Evolutionary conservation across 352 stramenopile species (phyloP).

Genomic region (Globisporangium parvum): DNA sequence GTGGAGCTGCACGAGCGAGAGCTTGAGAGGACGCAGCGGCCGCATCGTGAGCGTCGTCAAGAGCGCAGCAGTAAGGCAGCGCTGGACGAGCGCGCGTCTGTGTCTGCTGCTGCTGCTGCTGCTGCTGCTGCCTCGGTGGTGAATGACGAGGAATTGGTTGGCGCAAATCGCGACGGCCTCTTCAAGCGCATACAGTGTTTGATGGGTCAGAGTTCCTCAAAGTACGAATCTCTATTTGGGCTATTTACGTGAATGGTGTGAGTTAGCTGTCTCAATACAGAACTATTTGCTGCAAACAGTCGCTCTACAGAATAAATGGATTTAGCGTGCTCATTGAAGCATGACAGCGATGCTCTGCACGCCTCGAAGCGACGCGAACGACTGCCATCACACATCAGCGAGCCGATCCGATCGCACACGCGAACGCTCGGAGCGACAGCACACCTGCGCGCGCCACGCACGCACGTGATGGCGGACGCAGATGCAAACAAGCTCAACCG

Average conservation of each 20-base stretch:
- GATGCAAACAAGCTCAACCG: conserved; percentile 75
- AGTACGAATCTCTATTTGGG: background rate
- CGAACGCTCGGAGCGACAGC: too few relatives aligned
- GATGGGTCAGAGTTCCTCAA: too few relatives aligned
- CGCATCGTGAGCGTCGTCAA: conserved; percentile 9
- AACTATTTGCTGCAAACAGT: too few relatives aligned
- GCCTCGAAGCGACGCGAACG: background rate
- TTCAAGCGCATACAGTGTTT: conserved; percentile 10
- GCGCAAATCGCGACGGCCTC: conserved; percentile 14
- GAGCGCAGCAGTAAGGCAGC: conserved; percentile 2
- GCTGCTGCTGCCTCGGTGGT: background rate
- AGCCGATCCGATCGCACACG: too few relatives aligned
- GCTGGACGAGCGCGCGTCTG: background rate
- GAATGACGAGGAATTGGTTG: conserved; percentile 16
- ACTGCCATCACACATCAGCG: too few relatives aligned
- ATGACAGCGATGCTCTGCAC: too few relatives aligned
- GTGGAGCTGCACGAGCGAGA: conserved; percentile 32
- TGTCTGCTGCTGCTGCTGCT: background rate
- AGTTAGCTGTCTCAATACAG: too few relatives aligned
- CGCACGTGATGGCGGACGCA: conserved; percentile 7
- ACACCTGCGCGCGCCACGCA: too few relatives aligned
- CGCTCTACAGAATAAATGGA: too few relatives aligned
- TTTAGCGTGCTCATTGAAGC: too few relatives aligned
- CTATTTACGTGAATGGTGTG: too few relatives aligned
- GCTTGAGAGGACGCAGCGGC: conserved; percentile 31